Evolutionary conservation across 257 asterid species (phyloP), one percentile per base, ranked within the genome.

Genomic region (Solanum sejunctum): DNA sequence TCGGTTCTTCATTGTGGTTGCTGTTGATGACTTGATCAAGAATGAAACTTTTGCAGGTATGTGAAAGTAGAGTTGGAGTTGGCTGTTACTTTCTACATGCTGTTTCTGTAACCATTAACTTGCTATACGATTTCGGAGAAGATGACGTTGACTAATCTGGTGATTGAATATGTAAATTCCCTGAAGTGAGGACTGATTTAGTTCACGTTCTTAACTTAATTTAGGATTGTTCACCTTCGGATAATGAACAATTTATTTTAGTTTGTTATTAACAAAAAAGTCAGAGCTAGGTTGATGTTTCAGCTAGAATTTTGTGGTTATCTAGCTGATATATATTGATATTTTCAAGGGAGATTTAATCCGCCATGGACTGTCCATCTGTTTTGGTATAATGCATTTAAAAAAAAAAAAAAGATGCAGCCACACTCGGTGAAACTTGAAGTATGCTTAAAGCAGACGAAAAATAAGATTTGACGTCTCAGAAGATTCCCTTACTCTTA

Each of bases 1-100:
- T 0, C 93, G 89, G 80, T 88, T 95, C 89, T 89, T 93, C 87
- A 55, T 96, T 80, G 85, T 88, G 66, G 79, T 23, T 69, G 89
- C 94, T 2, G 81, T 96, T 69, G 97, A 92, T 85, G 95, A 92
- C 66, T 87, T 87, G 82, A 90, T 91, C 87, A 89, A 87, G 86
- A 93, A 95, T 85, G 93, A 88, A 82, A 84, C 91, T 81, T 89
- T 92, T 82, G 90, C 96, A 88, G 98, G 98, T 96, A 89, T 54
- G 18, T 18, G 20, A 51, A 61, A 45, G 64, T 78, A 51, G 28
- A 78, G 23, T 13, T 3, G 23, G 8, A 75, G 23, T 49, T 49
- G 43, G 82, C 23, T 75, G 61, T 75, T 75, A 75, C 16, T 23
- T 82, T 75, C 47, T 55, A 8, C 45, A 6, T n/a, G 21, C 73